Evolutionary conservation across 2,329 filamentous ascomycete genomes (phyloP), one percentile per base, ranked within the genome.

Genomic region (Scedosporium boydii): DNA sequence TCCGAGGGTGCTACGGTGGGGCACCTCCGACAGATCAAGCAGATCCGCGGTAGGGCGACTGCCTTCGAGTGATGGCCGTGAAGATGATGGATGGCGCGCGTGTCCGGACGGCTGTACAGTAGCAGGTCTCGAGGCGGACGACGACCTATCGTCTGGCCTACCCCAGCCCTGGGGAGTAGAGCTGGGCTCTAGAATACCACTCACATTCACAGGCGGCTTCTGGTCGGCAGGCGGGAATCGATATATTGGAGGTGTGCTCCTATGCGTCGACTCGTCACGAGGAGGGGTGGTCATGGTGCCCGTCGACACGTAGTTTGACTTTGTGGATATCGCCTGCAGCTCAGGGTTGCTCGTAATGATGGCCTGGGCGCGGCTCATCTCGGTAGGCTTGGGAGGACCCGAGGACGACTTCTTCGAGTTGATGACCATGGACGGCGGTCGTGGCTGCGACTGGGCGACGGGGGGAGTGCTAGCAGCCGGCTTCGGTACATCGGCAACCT

Each of bases 241-340:
- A 63, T 78, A 75, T 5, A 78, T 70, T 14, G 69, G 70, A 14
- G 72, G 61, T 5, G 59, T 27, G 21, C 68, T 61, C 3, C 57
- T 21, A 5, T 61, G 34, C 3, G 58, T 16, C 3, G 61, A 29
- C 23, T 65, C 63, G 6, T 57, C 61, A 57, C 46, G 61, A 3
- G 56, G 56, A 59, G 56, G 62, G 55, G n/a, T 81, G 3, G 92
- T 96, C 87, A 95, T 93, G 0, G 91, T 96, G 12, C 91, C 92
- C 66, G 82, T 83, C 14, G 84, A 85, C 29, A 85, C 74, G 46
- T 65, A 63, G 4, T 57, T 46, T 7, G 61, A 55, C 58, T 63
- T 66, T 10, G 68, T 68, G 48, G 72, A 70, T 63, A 85, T 83
- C 3, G 82, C 82, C 67, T 83, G 81, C 4, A 87, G 75, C 66